A percentile compares a stretch with the other conserved stretches of the same genome.
These are phyloP conservation scores for Fraxinus floribunda DNA, from an alignment of 305 asterid genomes.

Conservation along the genomic window DNA sequence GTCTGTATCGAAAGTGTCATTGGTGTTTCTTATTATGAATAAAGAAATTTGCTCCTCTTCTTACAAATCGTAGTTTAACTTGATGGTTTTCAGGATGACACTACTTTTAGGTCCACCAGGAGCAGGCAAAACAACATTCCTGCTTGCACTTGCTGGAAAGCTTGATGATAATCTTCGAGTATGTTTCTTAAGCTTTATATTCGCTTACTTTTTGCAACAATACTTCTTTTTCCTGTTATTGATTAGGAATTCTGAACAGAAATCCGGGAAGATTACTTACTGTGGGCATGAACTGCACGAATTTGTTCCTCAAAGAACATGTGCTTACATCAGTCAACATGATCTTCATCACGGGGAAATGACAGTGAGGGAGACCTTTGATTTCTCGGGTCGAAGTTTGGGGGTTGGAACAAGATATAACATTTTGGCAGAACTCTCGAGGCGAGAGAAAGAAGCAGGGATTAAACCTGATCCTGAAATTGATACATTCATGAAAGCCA, in stretches of 20 bases:
- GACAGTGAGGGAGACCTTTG: slow-evolving; percentile 63
- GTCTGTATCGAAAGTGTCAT: neutral
- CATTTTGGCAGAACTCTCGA: slow-evolving; percentile 39
- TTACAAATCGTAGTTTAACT: neutral
- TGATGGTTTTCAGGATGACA: slow-evolving; percentile 33
- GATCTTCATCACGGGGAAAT: slow-evolving; percentile 61
- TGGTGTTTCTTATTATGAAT: neutral
- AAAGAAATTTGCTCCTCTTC: neutral
- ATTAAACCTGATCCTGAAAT: slow-evolving; percentile 49
- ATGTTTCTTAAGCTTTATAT: neutral
- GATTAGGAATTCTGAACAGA: slow-evolving; percentile 18
- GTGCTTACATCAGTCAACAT: slow-evolving; percentile 54
- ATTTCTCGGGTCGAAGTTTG: slow-evolving; percentile 50
- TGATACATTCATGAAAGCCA: slow-evolving; percentile 53
- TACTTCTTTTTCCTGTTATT: neutral
- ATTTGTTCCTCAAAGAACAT: slow-evolving; percentile 52
- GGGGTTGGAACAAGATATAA: slow-evolving; percentile 50
- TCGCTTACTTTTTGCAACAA: neutral
- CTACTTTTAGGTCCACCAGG: slow-evolving; percentile 47
- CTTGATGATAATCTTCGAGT: slow-evolving; percentile 33
- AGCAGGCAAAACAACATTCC: slow-evolving; percentile 40
- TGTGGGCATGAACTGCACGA: slow-evolving; percentile 52
- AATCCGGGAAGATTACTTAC: slow-evolving; percentile 46
- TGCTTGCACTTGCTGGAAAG: slow-evolving; percentile 41
- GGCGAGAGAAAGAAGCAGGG: slow-evolving; percentile 50